These are phyloP conservation scores for Pleurostoma richardsiae DNA, from an alignment of 2,329 filamentous ascomycete genomes.

Conservation along the genomic window DNA sequence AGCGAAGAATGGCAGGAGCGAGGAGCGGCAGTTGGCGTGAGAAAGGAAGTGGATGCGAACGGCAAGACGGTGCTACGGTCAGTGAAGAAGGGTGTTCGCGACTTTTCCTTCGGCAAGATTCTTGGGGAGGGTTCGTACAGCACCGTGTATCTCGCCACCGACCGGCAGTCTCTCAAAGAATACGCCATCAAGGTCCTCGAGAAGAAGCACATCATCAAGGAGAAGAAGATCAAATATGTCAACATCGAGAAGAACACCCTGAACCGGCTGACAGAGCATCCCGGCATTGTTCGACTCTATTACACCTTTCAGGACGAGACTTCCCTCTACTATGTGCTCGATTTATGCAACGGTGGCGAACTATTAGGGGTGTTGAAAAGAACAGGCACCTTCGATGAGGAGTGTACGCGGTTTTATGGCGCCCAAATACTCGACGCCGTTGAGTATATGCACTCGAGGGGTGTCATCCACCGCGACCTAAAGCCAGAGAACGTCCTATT, in stretches of 20 bases:
- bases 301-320: slow-evolving; percentile 98
- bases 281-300: slow-evolving; percentile 91
- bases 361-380: slow-evolving; percentile 90
- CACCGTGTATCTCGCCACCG: slow-evolving; percentile 87
- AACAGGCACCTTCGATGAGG: slow-evolving; percentile 88
- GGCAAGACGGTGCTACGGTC: slow-evolving; percentile 77
- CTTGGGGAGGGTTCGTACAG: slow-evolving; percentile 97
- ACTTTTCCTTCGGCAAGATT: slow-evolving; percentile 88
- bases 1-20: slow-evolving; percentile 95
- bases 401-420: slow-evolving; percentile 90
- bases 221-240: slow-evolving; percentile 99
- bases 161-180: slow-evolving; percentile 89
- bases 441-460: slow-evolving; percentile 95
- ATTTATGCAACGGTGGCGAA: slow-evolving; percentile 88
- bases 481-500: slow-evolving; percentile 97
- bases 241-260: slow-evolving; percentile 99
- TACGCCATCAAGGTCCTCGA: slow-evolving; percentile 98
- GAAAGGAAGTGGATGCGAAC: slow-evolving; percentile 78
- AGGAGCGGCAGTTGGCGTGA: slow-evolving; percentile 79
- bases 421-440: slow-evolving; percentile 95
- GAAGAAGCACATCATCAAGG: slow-evolving; percentile 98
- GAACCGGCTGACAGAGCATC: slow-evolving; percentile 92
- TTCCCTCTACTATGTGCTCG: slow-evolving; percentile 93
- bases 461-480: slow-evolving; percentile 92
- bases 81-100: slow-evolving; percentile 94